phyloP scores from a whole-genome alignment of 1,139 yeast species.

The Hansenula lynferdii region DNA sequence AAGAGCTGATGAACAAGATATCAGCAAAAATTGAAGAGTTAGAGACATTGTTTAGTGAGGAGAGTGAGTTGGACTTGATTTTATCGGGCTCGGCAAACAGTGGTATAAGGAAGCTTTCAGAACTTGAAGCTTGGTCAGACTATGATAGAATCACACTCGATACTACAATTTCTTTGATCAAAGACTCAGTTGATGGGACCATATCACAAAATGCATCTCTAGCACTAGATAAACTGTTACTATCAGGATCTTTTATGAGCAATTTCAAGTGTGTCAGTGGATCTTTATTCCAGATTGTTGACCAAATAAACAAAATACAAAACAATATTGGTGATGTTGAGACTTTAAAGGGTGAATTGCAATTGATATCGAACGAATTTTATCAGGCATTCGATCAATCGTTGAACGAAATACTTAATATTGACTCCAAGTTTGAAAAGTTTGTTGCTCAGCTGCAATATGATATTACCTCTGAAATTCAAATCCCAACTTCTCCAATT shows the following conservation, averaged over 20 bases:
- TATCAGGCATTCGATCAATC: conserved; percentile 16
- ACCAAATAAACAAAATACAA: conserved; percentile 11
- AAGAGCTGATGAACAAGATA: conserved; percentile 21
- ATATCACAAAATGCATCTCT: conserved; percentile 52
- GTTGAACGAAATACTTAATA: conserved; percentile 15
- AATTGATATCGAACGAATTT: conserved; percentile 13
- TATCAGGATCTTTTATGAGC: conserved; percentile 18
- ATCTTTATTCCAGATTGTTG: conserved; percentile 10
- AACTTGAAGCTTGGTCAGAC: conserved; percentile 52
- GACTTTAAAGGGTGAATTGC: conserved; percentile 13
- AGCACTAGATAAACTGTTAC: conserved; percentile 33
- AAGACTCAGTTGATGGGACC: conserved; percentile 46
- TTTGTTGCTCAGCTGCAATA: conserved; percentile 17
- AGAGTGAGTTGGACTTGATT: conserved; percentile 48
- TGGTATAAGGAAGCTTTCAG: conserved; percentile 39
- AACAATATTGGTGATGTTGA: conserved; percentile 5
- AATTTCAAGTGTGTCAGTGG: conserved; percentile 16
- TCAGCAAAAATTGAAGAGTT: conserved; percentile 40
- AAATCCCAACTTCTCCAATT: conserved; percentile 22
- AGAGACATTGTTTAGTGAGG: conserved; percentile 44
- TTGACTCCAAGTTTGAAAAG: conserved; percentile 19
- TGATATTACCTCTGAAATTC: conserved; percentile 15
- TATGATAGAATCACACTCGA: conserved; percentile 38
- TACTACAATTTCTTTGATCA: conserved; percentile 35
- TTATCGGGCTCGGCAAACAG: conserved; percentile 37